A percentile compares a stretch with the other conserved stretches of the same genome.
Conservation (phyloP, 228 moss, liverwort and hornwort species). For the Sphagnum fallax region DNA sequence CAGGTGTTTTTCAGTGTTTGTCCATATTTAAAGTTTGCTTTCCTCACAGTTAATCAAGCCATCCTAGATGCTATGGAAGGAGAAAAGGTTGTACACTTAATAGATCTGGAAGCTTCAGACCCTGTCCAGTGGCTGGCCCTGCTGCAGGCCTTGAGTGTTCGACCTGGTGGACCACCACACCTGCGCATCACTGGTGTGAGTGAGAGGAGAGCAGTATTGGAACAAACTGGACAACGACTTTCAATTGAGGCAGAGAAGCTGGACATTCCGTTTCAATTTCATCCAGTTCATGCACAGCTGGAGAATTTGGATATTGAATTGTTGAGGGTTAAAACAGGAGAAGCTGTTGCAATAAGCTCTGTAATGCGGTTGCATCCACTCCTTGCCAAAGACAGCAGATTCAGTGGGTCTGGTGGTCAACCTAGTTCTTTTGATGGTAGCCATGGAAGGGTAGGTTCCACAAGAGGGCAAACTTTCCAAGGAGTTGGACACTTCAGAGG, state of each 20-base stretch:
- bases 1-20: constrained; percentile 77
- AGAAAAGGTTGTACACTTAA: constrained; percentile 69
- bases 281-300: constrained; percentile 45
- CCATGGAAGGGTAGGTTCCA: constrained; percentile 11
- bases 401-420: background rate
- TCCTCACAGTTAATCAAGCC: constrained; percentile 63
- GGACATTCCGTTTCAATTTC: constrained; percentile 69
- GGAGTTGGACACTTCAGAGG: constrained; percentile 13
- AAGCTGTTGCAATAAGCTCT: constrained; percentile 73
- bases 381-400: constrained; percentile 39
- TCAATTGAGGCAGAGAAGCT: constrained; percentile 60
- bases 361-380: constrained; percentile 66
- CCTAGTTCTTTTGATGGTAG: background rate
- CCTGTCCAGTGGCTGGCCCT: constrained; percentile 78
- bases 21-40: constrained; percentile 68
- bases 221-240: constrained; percentile 60
- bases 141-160: constrained; percentile 55
- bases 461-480: constrained; percentile 23
- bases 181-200: constrained; percentile 72
- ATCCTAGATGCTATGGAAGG: constrained; percentile 80
- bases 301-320: constrained; percentile 42
- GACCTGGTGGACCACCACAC: constrained; percentile 67
- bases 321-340: constrained; percentile 55
- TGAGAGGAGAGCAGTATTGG: constrained; percentile 44
- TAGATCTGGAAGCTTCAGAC: constrained; percentile 72